These are phyloP conservation scores for Gossypium australe DNA, from an alignment of 345 rosid species.

Conservation along the genomic window DNA sequence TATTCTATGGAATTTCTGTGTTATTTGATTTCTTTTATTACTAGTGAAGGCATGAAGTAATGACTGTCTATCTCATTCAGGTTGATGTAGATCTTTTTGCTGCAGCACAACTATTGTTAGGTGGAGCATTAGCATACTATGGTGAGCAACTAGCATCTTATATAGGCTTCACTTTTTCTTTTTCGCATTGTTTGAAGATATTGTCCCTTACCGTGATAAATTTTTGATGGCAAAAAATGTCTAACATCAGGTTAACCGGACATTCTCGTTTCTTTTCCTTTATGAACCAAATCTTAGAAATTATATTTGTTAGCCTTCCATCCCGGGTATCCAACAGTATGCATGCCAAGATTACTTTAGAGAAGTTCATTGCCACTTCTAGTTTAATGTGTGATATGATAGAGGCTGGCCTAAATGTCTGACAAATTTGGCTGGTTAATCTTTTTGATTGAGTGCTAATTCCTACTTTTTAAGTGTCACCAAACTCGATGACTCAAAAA, in stretches of 20 bases:
- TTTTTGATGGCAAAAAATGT: neutral
- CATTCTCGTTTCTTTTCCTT: neutral
- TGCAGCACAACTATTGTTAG: constrained; percentile 34
- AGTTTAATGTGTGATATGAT: neutral
- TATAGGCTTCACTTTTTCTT: neutral
- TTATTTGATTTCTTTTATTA: neutral
- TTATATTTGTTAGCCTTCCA: neutral
- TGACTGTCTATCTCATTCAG: constrained; percentile 27
- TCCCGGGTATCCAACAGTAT: neutral
- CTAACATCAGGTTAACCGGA: neutral
- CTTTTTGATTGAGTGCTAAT: neutral
- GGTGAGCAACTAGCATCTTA: constrained; percentile 35
- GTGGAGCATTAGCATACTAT: constrained; percentile 53
- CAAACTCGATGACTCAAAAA: neutral
- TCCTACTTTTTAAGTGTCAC: neutral
- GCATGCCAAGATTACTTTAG: neutral
- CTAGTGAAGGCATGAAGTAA: neutral
- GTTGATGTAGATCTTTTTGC: constrained; percentile 43
- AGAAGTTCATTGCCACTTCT: neutral
- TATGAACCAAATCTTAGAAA: neutral
- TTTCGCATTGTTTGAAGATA: neutral
- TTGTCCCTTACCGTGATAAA: neutral
- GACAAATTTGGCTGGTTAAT: neutral
- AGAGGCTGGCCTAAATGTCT: neutral
- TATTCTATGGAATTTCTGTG: neutral